Percentiles rank a stretch among this genome's conserved stretches.
These are phyloP conservation scores for Macrophomina tecta DNA, from an alignment of 2,329 filamentous ascomycete species.

Conservation along the genomic window DNA sequence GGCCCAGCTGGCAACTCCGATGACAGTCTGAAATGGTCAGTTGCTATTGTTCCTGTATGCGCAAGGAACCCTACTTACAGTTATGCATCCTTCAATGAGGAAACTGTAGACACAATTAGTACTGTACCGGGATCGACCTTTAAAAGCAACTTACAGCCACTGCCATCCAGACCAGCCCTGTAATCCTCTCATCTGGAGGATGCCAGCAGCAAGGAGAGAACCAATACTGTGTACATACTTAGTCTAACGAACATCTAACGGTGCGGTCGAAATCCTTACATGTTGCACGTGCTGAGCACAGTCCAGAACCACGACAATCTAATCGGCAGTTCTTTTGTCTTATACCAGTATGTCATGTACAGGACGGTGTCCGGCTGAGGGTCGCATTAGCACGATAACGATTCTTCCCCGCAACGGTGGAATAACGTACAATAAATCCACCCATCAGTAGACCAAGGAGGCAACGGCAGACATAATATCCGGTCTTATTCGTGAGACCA, in stretches of 20 bases:
- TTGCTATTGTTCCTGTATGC: neutral
- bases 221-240: constrained; percentile 51
- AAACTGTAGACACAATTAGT: neutral
- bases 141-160: constrained; percentile 51
- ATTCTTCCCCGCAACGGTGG: neutral
- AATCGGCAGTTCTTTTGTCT: constrained; percentile 65
- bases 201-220: constrained; percentile 52
- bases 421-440: constrained; percentile 54
- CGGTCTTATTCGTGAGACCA: constrained; percentile 24
- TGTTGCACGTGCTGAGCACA: constrained; percentile 46
- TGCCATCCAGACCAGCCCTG: constrained; percentile 54
- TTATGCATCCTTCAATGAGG: constrained; percentile 48
- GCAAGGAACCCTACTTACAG: constrained; percentile 38
- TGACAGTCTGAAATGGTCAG: constrained; percentile 37
- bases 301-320: constrained; percentile 69
- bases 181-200: constrained; percentile 51
- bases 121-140: neutral
- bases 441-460: constrained; percentile 61
- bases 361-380: constrained; percentile 57
- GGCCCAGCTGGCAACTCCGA: constrained; percentile 58
- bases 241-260: constrained; percentile 32
- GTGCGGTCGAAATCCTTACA: neutral
- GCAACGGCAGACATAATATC: constrained; percentile 35
- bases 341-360: constrained; percentile 72
- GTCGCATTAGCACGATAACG: too few species aligned